Conservation (phyloP, 2,329 filamentous ascomycete genomes). For the Stemphylium vesicarium region DNA sequence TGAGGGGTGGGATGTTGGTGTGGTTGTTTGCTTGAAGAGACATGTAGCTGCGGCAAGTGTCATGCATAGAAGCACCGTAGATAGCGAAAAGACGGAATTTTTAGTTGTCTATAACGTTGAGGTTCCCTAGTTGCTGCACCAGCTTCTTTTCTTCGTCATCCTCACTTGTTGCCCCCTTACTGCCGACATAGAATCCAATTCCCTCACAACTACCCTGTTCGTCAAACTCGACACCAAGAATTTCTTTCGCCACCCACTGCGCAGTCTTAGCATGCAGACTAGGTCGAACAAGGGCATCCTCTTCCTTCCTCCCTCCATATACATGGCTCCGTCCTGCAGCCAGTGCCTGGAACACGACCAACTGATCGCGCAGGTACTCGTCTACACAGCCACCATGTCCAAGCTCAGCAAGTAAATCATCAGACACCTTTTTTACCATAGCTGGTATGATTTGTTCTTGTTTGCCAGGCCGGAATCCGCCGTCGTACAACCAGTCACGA, state of each 20-base stretch:
- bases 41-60: neutral
- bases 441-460: conserved; percentile 35
- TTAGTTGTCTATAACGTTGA: neutral
- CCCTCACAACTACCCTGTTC: conserved; percentile 47
- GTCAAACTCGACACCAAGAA: conserved; percentile 51
- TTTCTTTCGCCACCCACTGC: conserved; percentile 51
- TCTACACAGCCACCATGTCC: conserved; percentile 59
- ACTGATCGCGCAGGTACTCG: conserved; percentile 62
- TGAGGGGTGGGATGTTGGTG: conserved; percentile 12
- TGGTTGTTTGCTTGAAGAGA: neutral
- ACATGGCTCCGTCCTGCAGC: conserved; percentile 53
- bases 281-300: conserved; percentile 28
- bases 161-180: neutral
- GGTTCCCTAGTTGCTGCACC: neutral
- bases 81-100: neutral
- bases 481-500: conserved; percentile 58
- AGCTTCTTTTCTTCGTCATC: neutral
- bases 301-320: conserved; percentile 33
- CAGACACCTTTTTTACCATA: conserved; percentile 54
- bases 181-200: conserved; percentile 30
- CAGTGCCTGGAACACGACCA: conserved; percentile 66
- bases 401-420: conserved; percentile 55
- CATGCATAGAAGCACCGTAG: no score
- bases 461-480: conserved; percentile 27
- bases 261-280: conserved; percentile 57